These are phyloP conservation scores for Cymbopogon flexuosus DNA, from an alignment of 202 grass and related monocot species.

Conservation along the genomic window DNA sequence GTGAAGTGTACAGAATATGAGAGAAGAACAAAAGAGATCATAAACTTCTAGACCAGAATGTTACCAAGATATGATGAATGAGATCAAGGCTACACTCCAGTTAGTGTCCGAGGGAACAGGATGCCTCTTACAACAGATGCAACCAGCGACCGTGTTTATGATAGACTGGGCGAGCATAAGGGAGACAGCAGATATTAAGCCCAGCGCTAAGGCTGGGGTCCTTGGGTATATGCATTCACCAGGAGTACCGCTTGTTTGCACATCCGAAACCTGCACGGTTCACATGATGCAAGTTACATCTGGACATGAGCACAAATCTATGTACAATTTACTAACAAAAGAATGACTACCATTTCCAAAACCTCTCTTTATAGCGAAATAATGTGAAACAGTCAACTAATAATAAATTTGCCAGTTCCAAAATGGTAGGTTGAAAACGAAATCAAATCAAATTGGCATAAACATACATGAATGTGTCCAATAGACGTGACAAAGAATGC, in stretches of 20 bases:
- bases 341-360: not conserved
- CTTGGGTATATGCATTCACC: conserved; percentile 75
- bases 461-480: not conserved
- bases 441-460: not conserved
- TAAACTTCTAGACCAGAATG: conserved; percentile 9
- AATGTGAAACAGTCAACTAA: not conserved
- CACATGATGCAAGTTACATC: not conserved
- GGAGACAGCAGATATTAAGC: conserved; percentile 58
- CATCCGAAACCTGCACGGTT: conserved; percentile 58
- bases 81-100: conserved; percentile 84
- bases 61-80: conserved; percentile 96
- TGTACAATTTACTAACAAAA: not conserved
- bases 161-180: conserved; percentile 77
- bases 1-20: not conserved
- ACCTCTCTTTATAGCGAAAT: not conserved
- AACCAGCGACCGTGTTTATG: conserved; percentile 81
- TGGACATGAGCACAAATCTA: not conserved
- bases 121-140: conserved; percentile 94
- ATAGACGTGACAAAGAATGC: not conserved
- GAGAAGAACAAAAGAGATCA: not conserved
- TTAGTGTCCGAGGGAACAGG: conserved; percentile 73
- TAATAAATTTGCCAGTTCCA: not conserved
- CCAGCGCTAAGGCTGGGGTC: conserved; percentile 72
- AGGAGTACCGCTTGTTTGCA: conserved; percentile 30
- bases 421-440: not conserved